A percentile compares a stretch with the other conserved stretches of the same genome.
These are phyloP conservation scores for Aspergillus sp. DNA, from an alignment of 2,329 filamentous ascomycete genomes.

Conservation along the genomic window DNA sequence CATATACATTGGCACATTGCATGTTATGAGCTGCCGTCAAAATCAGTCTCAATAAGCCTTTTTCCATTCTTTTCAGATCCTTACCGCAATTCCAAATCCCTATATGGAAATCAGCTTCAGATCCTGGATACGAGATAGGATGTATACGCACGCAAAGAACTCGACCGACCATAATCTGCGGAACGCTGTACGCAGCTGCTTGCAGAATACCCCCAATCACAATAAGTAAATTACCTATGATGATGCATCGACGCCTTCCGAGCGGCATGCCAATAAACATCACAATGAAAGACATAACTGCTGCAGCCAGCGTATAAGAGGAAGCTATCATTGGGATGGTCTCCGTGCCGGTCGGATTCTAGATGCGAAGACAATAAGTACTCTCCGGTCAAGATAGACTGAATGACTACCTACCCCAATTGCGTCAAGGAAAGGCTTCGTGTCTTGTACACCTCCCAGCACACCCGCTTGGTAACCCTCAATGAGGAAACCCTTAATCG, in stretches of 20 bases:
- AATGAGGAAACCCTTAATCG: slow-evolving; percentile 20
- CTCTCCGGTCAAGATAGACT: not conserved
- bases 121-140: not conserved
- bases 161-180: slow-evolving; percentile 28
- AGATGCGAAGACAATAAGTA: not conserved
- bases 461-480: slow-evolving; percentile 27
- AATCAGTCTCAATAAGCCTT: not conserved
- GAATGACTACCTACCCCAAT: slow-evolving; percentile 9
- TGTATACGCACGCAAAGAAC: slow-evolving; percentile 14
- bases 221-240: slow-evolving; percentile 27
- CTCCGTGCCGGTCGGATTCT: not conserved
- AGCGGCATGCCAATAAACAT: slow-evolving; percentile 26
- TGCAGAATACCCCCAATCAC: slow-evolving; percentile 27
- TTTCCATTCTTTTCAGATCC: not conserved
- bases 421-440: slow-evolving; percentile 16
- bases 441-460: slow-evolving; percentile 20
- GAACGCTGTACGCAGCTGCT: slow-evolving; percentile 25
- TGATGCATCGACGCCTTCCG: slow-evolving; percentile 6
- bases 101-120: not conserved
- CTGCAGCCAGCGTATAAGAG: slow-evolving; percentile 17
- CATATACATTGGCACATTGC: slow-evolving; percentile 29
- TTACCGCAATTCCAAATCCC: not conserved
- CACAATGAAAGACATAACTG: slow-evolving; percentile 20
- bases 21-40: slow-evolving; percentile 21
- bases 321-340: slow-evolving; percentile 22